phyloP scores from a whole-genome alignment of 768 basidiomycete genomes.

The Suillus clintonianus region DNA sequence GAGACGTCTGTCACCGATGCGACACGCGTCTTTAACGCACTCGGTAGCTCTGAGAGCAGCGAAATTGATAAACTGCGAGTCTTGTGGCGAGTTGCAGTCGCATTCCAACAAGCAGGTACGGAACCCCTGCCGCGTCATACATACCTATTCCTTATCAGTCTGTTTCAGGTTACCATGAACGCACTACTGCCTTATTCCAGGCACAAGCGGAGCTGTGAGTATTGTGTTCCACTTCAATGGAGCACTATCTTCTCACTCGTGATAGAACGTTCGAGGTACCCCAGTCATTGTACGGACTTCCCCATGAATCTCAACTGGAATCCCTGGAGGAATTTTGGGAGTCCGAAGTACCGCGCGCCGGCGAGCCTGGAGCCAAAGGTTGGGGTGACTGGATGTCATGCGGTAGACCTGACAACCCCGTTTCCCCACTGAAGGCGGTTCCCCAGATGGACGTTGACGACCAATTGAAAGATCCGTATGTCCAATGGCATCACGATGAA shows the following conservation, averaged over 20 bases:
- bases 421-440: constrained; percentile 4
- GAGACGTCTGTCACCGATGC: constrained; percentile 57
- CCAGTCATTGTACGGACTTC: constrained; percentile 37
- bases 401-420: constrained; percentile 37
- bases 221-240: neutral
- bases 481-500: constrained; percentile 66
- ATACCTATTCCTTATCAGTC: constrained; percentile 1
- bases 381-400: constrained; percentile 66
- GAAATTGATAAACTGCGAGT: constrained; percentile 60
- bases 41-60: constrained; percentile 42
- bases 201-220: constrained; percentile 82
- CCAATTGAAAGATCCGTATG: constrained; percentile 60
- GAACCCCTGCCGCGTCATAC: constrained; percentile 8
- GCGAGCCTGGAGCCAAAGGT: constrained; percentile 65
- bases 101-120: constrained; percentile 67
- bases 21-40: constrained; percentile 42
- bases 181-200: constrained; percentile 77
- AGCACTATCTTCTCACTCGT: constrained; percentile 9
- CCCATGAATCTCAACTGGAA: constrained; percentile 53
- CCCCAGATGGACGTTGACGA: constrained; percentile 19
- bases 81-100: constrained; percentile 71
- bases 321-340: constrained; percentile 85
- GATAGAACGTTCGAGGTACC: constrained; percentile 63
- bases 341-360: constrained; percentile 72
- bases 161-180: constrained; percentile 65